Base-by-base conservation (phyloP, 768 basidiomycete species). In the Leucocoprinus leucothites region DNA sequence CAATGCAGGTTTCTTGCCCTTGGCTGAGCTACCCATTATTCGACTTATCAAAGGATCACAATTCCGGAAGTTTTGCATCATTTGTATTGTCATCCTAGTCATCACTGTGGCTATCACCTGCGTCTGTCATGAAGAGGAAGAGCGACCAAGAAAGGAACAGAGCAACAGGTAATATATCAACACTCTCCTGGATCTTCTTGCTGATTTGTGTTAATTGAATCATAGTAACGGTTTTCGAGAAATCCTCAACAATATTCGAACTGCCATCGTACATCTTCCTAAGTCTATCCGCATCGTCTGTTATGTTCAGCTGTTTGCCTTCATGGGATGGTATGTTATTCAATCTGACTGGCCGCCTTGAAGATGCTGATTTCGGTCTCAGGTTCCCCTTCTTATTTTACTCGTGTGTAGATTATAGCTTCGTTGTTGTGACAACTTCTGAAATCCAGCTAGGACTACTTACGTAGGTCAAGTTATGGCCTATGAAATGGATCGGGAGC, bases 351-450 rank as follows among this genome's bases (percentile, higher is more conserved):
- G 21, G 9, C 25, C 16, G 28, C 46, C n/a, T n/a, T n/a, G n/a
- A 6, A 24, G 34, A 21, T 16, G 4, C 48, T 21, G 46, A 49
- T 62, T 19, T 40, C 18, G 50, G 43, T 44, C 19, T 40, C 42
- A 89, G 89, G 92, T 98, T 98, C 65, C 95, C 95, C 1, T 98
- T 94, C 75, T 75, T 97, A 38, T 97, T 98, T 70, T 94, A 93
- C 63, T 82, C 91, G 89, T 89, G 68, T 54, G 84, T 69, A 38
- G 21, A 16, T 18, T 25, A 6, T 9, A 35, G 35, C 36, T 34
- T 36, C 7, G 14, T n/a, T n/a, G n/a, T n/a, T n/a, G n/a, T n/a
- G n/a, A n/a, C n/a, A n/a, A n/a, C n/a, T n/a, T n/a, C n/a, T n/a
- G n/a, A n/a, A 40, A 28, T 42, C 48, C 22, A 19, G 31, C 18